phyloP scores from a whole-genome alignment of 1,139 yeast species.

The Debaryomyces sp. region DNA sequence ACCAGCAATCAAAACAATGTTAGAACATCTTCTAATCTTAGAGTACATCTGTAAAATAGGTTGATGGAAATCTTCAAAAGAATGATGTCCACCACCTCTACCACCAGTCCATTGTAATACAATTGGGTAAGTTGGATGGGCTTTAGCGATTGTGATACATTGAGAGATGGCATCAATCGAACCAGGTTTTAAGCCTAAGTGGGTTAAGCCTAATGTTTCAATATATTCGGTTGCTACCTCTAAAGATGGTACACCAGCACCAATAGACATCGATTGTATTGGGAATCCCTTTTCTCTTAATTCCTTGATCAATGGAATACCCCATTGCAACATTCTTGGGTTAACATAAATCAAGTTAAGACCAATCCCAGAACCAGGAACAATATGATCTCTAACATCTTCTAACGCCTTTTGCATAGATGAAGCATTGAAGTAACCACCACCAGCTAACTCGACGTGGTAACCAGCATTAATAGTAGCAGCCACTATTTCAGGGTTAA shows the following conservation, averaged over 20 bases:
- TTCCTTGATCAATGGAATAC: conserved; percentile 90
- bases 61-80: conserved; percentile 98
- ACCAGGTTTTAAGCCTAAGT: conserved; percentile 97
- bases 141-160: conserved; percentile 87
- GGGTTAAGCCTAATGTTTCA: conserved; percentile 87
- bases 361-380: conserved; percentile 89
- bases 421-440: conserved; percentile 85
- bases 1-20: conserved; percentile 91
- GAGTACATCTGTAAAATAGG: conserved; percentile 96
- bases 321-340: conserved; percentile 98
- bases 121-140: conserved; percentile 95
- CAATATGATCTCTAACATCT: conserved; percentile 61
- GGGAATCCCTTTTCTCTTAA: conserved; percentile 93
- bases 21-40: conserved; percentile 87
- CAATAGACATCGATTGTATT: conserved; percentile 92
- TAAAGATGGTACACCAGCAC: conserved; percentile 99
- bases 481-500: conserved; percentile 89
- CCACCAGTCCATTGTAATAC: conserved; percentile 99
- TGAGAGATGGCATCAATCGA: conserved; percentile 90
- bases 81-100: conserved; percentile 99
- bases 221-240: conserved; percentile 98
- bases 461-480: conserved; percentile 95
- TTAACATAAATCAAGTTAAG: conserved; percentile 92
- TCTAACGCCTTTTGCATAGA: conserved; percentile 77
- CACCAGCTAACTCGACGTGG: conserved; percentile 97